Evolutionary conservation across 1,284 basidiomycete genomes (phyloP).

Genomic region (Pterula multifida): DNA sequence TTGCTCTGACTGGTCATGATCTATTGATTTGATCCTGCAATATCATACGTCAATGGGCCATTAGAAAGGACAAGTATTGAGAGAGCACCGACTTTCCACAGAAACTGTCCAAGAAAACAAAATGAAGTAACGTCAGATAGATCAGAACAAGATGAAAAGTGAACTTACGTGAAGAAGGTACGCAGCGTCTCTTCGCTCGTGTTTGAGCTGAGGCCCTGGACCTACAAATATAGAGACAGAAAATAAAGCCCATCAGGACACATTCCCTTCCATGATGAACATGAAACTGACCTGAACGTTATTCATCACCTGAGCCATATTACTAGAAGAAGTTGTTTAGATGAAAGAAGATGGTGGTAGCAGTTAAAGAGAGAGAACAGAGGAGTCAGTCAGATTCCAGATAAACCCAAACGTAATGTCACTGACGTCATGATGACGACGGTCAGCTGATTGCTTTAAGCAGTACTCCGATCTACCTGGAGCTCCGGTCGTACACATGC

Average conservation of each 20-base stretch:
- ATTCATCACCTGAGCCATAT: background rate
- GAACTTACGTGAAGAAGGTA: conserved; percentile 67
- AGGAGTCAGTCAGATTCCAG: background rate
- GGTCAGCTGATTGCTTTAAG: too few relatives aligned
- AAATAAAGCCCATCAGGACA: background rate
- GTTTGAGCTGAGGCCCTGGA: conserved; percentile 45
- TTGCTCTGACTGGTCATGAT: conserved; percentile 29
- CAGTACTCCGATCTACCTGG: background rate
- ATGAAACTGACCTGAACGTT: background rate
- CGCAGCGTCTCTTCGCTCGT: conserved; percentile 52
- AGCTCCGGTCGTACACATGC: too few relatives aligned
- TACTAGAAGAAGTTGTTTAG: background rate
- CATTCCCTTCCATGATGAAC: background rate
- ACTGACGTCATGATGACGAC: too few relatives aligned
- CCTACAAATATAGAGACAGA: conserved; percentile 34
- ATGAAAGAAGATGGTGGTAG: conserved; percentile 4
- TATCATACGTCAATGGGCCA: too few relatives aligned
- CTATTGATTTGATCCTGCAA: conserved; percentile 49
- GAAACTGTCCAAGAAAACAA: conserved; percentile 33
- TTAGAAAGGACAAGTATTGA: too few relatives aligned
- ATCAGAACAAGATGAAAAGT: conserved; percentile 1
- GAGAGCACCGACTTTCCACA: conserved; percentile 52
- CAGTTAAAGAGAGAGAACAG: background rate
- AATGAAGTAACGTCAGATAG: conserved; percentile 9
- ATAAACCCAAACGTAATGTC: too few relatives aligned